These are phyloP conservation scores for Graphiopsis chlorocephala DNA, from an alignment of 2,329 filamentous ascomycete species.

Conservation along the genomic window DNA sequence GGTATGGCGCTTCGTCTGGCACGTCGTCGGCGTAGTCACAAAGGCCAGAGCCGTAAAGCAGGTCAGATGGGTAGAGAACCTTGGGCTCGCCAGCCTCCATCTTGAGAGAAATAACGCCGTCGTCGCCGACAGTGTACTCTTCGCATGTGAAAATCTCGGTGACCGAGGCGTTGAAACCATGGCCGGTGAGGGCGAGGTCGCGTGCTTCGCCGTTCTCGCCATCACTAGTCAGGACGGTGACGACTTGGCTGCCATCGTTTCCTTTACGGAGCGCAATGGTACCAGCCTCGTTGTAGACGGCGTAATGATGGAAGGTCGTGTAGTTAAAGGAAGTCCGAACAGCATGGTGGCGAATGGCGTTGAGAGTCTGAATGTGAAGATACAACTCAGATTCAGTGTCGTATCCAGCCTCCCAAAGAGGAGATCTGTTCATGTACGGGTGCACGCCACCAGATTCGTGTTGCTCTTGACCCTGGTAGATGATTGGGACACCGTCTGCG, in stretches of 20 bases:
- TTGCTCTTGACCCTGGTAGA: conserved; percentile 45
- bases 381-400: conserved; percentile 41
- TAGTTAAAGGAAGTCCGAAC: conserved; percentile 40
- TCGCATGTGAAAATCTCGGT: conserved; percentile 37
- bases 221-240: conserved; percentile 46
- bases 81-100: conserved; percentile 38
- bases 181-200: conserved; percentile 35
- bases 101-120: conserved; percentile 30
- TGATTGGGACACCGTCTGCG: conserved; percentile 43
- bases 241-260: conserved; percentile 38
- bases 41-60: conserved; percentile 26
- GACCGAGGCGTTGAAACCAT: conserved; percentile 31
- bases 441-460: conserved; percentile 36
- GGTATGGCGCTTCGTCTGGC: conserved; percentile 8
- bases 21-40: conserved; percentile 21
- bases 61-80: conserved; percentile 31
- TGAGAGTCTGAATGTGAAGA: conserved; percentile 39
- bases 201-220: conserved; percentile 34
- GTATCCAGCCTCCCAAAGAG: conserved; percentile 40
- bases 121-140: conserved; percentile 26
- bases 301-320: conserved; percentile 40
- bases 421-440: conserved; percentile 37
- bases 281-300: conserved; percentile 44
- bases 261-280: conserved; percentile 48
- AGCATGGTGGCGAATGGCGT: conserved; percentile 44